A percentile compares a stretch with the other conserved stretches of the same genome.
Conservation (phyloP, 495 filamentous ascomycete species). For the Rusavskia elegans region DNA sequence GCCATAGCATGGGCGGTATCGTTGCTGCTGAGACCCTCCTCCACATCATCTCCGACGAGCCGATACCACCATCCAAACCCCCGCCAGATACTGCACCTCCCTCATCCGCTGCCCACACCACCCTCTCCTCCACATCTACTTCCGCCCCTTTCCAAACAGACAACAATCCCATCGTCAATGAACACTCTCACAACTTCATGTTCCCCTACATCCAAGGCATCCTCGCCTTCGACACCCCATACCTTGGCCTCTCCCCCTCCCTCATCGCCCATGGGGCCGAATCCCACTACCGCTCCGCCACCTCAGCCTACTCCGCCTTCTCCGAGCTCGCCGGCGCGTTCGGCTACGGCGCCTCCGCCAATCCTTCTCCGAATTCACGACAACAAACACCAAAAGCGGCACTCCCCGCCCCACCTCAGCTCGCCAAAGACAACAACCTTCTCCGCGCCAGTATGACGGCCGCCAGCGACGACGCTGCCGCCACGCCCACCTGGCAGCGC, state of each 20-base stretch:
- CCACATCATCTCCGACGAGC: slow-evolving; percentile 48
- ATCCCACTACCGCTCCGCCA: slow-evolving; percentile 61
- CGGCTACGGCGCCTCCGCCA: slow-evolving; percentile 35
- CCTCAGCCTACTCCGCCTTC: slow-evolving; percentile 52
- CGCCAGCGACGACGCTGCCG: slow-evolving; percentile 30
- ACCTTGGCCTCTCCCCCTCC: slow-evolving; percentile 73
- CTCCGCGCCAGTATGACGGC: slow-evolving; percentile 16
- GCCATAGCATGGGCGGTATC: slow-evolving; percentile 95
- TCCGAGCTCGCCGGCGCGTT: slow-evolving; percentile 43
- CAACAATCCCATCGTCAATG: slow-evolving; percentile 15
- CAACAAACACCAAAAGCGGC: slow-evolving; percentile 8
- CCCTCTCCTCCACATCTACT: slow-evolving; percentile 3
- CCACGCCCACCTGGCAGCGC: slow-evolving; percentile 41
- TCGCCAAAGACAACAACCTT: slow-evolving; percentile 5
- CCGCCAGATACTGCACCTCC: slow-evolving; percentile 3
- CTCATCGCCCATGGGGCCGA: slow-evolving; percentile 84
- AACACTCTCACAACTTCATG: slow-evolving; percentile 23
- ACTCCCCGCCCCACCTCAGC: slow-evolving; percentile 14
- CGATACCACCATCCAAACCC: slow-evolving; percentile 25
- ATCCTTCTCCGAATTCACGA: slow-evolving; percentile 3
- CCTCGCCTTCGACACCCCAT: slow-evolving; percentile 91
- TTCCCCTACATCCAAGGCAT: slow-evolving; percentile 65
- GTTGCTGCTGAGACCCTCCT: slow-evolving; percentile 81
- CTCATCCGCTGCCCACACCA: slow-evolving; percentile 12
- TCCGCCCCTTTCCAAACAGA: slow-evolving; percentile 9